Conservation (phyloP, 305 asterid species). For the Fraxinus latifolia region DNA sequence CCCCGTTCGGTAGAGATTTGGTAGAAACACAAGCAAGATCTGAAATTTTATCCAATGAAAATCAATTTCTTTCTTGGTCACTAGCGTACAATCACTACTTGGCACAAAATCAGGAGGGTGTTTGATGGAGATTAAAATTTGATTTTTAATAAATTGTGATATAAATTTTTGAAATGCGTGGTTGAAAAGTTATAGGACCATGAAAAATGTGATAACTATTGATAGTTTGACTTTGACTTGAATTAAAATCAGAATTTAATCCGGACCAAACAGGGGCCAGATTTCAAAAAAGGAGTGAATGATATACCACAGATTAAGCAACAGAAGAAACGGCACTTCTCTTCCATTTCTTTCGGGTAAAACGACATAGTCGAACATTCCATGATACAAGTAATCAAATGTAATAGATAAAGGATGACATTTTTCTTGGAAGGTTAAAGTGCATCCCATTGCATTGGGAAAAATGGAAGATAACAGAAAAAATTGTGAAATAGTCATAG, state of each 20-base stretch:
- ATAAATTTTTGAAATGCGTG: too few relatives aligned
- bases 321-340: background rate
- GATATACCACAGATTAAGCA: background rate
- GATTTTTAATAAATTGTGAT: too few relatives aligned
- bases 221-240: too few relatives aligned
- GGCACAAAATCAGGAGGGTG: background rate
- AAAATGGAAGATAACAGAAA: background rate
- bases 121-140: too few relatives aligned
- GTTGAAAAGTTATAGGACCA: too few relatives aligned
- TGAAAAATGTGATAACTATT: too few relatives aligned
- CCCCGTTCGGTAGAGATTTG: background rate
- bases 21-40: background rate
- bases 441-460: slow-evolving; percentile 31
- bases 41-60: background rate
- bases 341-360: background rate
- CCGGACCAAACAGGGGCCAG: background rate
- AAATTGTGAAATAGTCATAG: slow-evolving; percentile 3
- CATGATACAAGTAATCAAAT: background rate
- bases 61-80: background rate
- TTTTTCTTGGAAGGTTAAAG: slow-evolving; percentile 24
- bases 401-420: slow-evolving; percentile 24
- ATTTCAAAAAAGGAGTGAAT: background rate
- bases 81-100: background rate
- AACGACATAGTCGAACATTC: background rate
- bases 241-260: too few relatives aligned